Percentiles rank a stretch among this genome's conserved stretches.
Evolutionary conservation across 148 eudicot genomes (phyloP).

Genomic region (Euryodendron excelsum): DNA sequence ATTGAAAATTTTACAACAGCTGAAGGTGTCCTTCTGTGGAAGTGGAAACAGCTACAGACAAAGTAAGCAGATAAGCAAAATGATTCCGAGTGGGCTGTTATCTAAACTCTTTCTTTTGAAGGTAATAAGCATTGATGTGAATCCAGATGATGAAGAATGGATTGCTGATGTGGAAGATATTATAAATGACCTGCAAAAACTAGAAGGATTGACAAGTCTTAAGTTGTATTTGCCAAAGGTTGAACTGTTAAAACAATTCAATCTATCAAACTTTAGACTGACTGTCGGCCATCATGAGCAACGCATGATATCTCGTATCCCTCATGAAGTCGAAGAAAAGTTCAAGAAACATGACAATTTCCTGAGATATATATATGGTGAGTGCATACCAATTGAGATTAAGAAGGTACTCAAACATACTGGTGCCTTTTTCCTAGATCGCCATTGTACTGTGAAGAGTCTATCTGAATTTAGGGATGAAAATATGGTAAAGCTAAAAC

Average conservation of each 20-base stretch:
- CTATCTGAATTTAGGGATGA: not conserved
- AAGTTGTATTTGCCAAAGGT: not conserved
- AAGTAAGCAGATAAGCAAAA: not conserved
- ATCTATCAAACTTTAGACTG: not conserved
- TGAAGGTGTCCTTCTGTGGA: not conserved
- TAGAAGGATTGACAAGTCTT: not conserved
- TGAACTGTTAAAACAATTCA: not conserved
- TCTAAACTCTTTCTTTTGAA: not conserved
- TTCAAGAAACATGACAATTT: not conserved
- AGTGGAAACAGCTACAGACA: not conserved
- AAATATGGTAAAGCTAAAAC: not conserved
- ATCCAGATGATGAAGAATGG: slow-evolving; percentile 2
- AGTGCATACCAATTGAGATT: not conserved
- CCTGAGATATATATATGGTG: not conserved
- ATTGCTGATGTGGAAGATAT: not conserved
- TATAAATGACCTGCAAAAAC: not conserved
- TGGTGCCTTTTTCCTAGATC: slow-evolving; percentile 6
- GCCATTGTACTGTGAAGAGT: too few relatives aligned
- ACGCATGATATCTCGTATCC: not conserved
- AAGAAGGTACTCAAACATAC: not conserved
- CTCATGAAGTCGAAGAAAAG: slow-evolving; percentile 2
- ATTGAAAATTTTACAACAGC: not conserved
- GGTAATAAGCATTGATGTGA: not conserved
- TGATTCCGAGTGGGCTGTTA: not conserved
- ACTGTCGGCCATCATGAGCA: not conserved